Base-by-base conservation (phyloP, 441 rosid species). In the Capsella rubella region DNA sequence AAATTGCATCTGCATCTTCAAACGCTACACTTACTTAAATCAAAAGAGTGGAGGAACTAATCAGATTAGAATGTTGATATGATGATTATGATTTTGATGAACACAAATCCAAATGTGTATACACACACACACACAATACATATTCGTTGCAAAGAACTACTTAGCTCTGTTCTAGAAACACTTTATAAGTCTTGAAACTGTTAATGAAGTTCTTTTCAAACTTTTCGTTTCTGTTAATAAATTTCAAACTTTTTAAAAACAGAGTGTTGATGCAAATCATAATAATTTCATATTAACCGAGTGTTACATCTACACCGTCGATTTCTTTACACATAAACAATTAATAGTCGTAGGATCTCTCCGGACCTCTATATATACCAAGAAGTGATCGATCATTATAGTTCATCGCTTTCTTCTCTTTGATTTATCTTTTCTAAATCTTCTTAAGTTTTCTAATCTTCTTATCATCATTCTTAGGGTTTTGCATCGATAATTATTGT, bases 21-120 rank as follows among this genome's bases (percentile, higher is more conserved):
- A 84, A 82, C 55, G 56, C 80, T 60, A 86, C 84, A 34, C 72
- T 78, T 34, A 72, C 70, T 57, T 82, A 79, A 77, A 64, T 29
- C 25, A 55, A 56, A 56, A 46, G 16, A 75, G 16, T 46, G 35
- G 65, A 75, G 46, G 32, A n/a, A 10, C 46, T 47, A 14, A 55
- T 47, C 65, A 45, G 34, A 58, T 58, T 39, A 56, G 29, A 57
- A 39, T 58, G 29, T 58, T 58, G 54, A 49, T 47, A 55, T 43
- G 35, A 32, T 49, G 54, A 52, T 39, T 10, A 32, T 1, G 13
- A 37, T 37, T 10, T 8, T 37, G 40, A 35, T 39, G 73, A 42
- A 42, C 11, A 50, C 54, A 75, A 43, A 64, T 25, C 31, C 71
- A 65, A 37, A 65, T 28, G 61, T 56, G 28, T 52, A 27, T 18